These are phyloP conservation scores for Dendrobium nobile DNA, from an alignment of 106 monocot species.

Conservation along the genomic window DNA sequence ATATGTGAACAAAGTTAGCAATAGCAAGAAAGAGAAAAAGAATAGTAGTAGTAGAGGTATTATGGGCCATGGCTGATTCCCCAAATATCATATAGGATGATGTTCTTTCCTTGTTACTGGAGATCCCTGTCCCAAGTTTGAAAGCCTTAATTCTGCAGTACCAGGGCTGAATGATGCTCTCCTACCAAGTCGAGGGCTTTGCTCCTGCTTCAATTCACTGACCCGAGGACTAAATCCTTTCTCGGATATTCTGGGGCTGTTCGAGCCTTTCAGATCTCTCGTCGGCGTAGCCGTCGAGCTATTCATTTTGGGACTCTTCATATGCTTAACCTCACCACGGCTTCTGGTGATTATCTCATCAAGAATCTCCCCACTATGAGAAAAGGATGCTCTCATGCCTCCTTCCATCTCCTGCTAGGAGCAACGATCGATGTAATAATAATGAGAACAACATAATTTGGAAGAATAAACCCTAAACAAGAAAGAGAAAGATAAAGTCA, in stretches of 20 bases:
- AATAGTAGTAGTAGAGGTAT: no score
- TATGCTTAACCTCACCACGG: slow-evolving; percentile 64
- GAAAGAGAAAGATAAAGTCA: slow-evolving; percentile 6
- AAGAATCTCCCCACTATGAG: slow-evolving; percentile 45
- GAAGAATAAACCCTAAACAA: background rate
- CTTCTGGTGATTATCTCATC: slow-evolving; percentile 82
- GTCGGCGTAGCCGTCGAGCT: slow-evolving; percentile 30
- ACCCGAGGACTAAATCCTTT: slow-evolving; percentile 43
- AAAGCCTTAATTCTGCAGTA: slow-evolving; percentile 31
- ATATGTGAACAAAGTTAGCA: no score
- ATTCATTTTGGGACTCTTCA: slow-evolving; percentile 60
- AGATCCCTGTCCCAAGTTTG: slow-evolving; percentile 45
- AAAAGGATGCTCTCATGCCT: slow-evolving; percentile 9
- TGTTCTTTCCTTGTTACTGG: slow-evolving; percentile 6
- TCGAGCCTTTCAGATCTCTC: slow-evolving; percentile 23
- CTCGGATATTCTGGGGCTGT: slow-evolving; percentile 41
- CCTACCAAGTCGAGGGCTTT: slow-evolving; percentile 27
- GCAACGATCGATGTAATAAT: background rate
- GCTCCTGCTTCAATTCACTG: slow-evolving; percentile 40
- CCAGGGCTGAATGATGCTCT: slow-evolving; percentile 10
- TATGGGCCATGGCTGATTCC: no score
- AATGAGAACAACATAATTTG: background rate
- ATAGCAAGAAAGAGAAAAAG: no score
- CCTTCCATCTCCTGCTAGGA: slow-evolving; percentile 34
- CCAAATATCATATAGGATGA: no score